These are phyloP conservation scores for Erodium moschatum DNA, from an alignment of 441 rosid species.

Conservation along the genomic window DNA sequence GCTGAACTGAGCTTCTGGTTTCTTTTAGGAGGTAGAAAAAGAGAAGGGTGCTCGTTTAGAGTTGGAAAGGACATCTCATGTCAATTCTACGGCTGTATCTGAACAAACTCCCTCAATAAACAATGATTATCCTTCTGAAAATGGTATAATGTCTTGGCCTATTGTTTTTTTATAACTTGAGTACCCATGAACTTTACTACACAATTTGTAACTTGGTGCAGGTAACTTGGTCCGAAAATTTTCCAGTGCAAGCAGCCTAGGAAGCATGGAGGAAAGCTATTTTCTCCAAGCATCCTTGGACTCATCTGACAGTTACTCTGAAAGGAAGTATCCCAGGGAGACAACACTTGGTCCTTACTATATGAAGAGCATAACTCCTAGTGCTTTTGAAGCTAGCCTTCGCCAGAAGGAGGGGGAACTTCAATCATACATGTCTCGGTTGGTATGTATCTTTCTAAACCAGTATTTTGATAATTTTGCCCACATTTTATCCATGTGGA, in stretches of 20 bases:
- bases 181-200: slow-evolving; percentile 2
- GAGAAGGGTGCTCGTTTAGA: slow-evolving; percentile 79
- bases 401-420: slow-evolving; percentile 99
- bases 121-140: slow-evolving; percentile 55
- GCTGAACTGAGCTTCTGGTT: slow-evolving; percentile 18
- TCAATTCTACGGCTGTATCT: slow-evolving; percentile 39
- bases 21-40: slow-evolving; percentile 73
- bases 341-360: slow-evolving; percentile 63
- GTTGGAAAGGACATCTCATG: slow-evolving; percentile 57
- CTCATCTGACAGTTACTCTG: slow-evolving; percentile 62
- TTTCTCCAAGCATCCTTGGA: slow-evolving; percentile 90
- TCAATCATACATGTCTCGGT: slow-evolving; percentile 91
- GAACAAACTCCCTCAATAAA: slow-evolving; percentile 50
- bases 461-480: neutral
- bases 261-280: slow-evolving; percentile 95
- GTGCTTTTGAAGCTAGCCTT: slow-evolving; percentile 85
- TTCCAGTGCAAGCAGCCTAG: slow-evolving; percentile 77
- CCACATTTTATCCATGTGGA: neutral
- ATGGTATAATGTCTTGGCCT: slow-evolving; percentile 40
- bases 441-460: slow-evolving; percentile 43
- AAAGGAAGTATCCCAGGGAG: slow-evolving; percentile 62
- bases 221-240: slow-evolving; percentile 66
- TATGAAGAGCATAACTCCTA: slow-evolving; percentile 89
- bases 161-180: neutral
- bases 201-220: slow-evolving; percentile 28